Percentiles rank a stretch among this genome's conserved stretches.
Evolutionary conservation across 2,329 filamentous ascomycete species (phyloP).

Genomic region (Stemphylium beticola): DNA sequence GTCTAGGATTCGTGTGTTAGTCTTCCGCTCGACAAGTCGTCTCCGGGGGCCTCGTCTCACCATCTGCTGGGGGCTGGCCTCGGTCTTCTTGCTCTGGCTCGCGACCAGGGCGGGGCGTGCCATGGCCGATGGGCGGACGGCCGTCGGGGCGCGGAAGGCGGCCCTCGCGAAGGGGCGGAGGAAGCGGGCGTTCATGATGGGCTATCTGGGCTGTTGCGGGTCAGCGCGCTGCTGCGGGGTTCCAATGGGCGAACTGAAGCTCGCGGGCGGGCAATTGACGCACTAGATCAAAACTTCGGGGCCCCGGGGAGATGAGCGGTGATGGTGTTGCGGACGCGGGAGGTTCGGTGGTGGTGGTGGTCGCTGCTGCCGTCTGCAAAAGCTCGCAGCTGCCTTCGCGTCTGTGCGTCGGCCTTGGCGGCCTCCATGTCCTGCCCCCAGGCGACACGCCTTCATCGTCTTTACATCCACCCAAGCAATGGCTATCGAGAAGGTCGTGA

Average conservation of each 20-base stretch:
- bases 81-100: conserved; percentile 46
- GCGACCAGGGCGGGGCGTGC: conserved; percentile 45
- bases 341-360: conserved; percentile 31
- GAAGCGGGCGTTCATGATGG: conserved; percentile 52
- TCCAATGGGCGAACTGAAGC: conserved; percentile 36
- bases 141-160: conserved; percentile 47
- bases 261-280: conserved; percentile 32
- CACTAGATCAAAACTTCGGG: conserved; percentile 34
- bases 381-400: conserved; percentile 32
- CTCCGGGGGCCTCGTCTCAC: conserved; percentile 18
- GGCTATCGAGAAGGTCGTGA: conserved; percentile 30
- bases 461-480: neutral
- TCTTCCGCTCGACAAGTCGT: neutral
- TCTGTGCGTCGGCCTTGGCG: conserved; percentile 30
- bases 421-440: neutral
- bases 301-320: conserved; percentile 43
- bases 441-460: neutral
- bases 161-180: conserved; percentile 51
- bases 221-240: conserved; percentile 37
- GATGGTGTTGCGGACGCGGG: conserved; percentile 42
- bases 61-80: conserved; percentile 44
- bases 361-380: conserved; percentile 34
- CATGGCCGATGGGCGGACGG: conserved; percentile 43
- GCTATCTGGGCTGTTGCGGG: conserved; percentile 37
- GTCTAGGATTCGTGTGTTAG: conserved; percentile 37